Base-by-base conservation (phyloP, 2,329 filamentous ascomycete genomes). In the Monosporascus ibericus region DNA sequence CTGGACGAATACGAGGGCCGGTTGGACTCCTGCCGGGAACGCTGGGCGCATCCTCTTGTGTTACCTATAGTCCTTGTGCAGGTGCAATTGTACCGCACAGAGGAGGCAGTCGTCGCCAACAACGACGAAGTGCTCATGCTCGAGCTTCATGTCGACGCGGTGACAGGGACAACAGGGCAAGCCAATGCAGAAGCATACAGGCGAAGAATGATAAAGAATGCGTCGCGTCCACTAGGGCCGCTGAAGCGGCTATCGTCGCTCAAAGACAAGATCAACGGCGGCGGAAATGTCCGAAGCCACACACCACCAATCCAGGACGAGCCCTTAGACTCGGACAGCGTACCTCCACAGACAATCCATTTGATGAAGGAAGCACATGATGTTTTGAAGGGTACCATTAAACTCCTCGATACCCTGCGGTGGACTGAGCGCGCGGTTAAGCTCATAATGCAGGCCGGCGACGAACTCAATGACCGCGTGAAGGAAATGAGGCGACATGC, bases 291-390 rank as follows among this genome's bases (percentile, higher is more conserved):
- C 39, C 55, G 48, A 17, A 60, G 51, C 44, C 50, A 53, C 30
- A 44, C 56, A 14, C 48, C 5, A 39, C 9, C 44, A 6, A 54
- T 49, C 3, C 37, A 47, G 17, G 47, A 53, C 3, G 55, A 51
- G n/a, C 54, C 58, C n/a, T 62, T 55, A 11, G 62, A 62, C 36
- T 57, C 63, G 7, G 62, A 66, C 8, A 70, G 67, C 58, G 69
- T 72, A 0, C 70, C 70, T 3, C 73, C 72, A 59, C 72, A 73
- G 47, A 75, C 74, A 53, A 75, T 74, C 3, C 70, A 72, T 48
- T 66, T 76, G 18, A 76, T 76, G 74, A 75, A 75, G 59, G 68
- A 72, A 48, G 73, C 73, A 0, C 74, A 76, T 37, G 72, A 75
- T 40, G 73, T 74, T 1, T 61, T 76, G 24, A 75, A 75, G 51